Base-by-base conservation (phyloP, 306 rosid genomes). In the Pyrus bretschneideri region DNA sequence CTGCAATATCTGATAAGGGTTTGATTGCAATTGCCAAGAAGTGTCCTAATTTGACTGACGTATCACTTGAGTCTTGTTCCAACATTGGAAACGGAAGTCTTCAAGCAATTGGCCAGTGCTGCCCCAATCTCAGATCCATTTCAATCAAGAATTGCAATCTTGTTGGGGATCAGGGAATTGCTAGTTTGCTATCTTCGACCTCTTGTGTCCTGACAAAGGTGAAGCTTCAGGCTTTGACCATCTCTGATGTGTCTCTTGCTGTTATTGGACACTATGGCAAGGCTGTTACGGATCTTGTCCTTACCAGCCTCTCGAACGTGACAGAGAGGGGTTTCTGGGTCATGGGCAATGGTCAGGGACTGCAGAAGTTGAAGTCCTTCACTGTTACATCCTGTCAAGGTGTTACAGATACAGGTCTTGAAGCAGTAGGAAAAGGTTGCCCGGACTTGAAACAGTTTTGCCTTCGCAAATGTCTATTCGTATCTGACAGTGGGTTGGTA, bases 241-340 rank as follows among this genome's bases (percentile, higher is more conserved):
- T 96, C 80, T 84, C 97, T 21, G 99, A 96, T 81, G 81, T 88
- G 72, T 89, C 98, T 76, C 87, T 96, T 40, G 99, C 99, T 70
- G 96, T 88, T 78, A 88, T 96, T 75, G 99, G 99, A 46, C 91
- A 86, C 80, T 96, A 96, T 70, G 94, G 99, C 27, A 73, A 78
- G 84, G 82, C 90, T 17, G 84, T 93, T 44, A 91, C 89, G 0
- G 89, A 93, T 84, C 93, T 93, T 58, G 86, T 69, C 67, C 93
- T 96, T 14, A 68, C 80, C 69, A 78, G 77, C 83, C 97, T 96
- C 35, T 83, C 89, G 15, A 82, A 85, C 72, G 89, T 91, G 49
- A 85, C 84, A 13, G 94, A 91, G 91, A 89, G 84, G 85, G 99
- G 99, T 45, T 92, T 96, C 83, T 96, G 97, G 98, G 87, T 89